Base-by-base conservation (phyloP, 2,329 filamentous ascomycete species). In the Colletotrichum musae region DNA sequence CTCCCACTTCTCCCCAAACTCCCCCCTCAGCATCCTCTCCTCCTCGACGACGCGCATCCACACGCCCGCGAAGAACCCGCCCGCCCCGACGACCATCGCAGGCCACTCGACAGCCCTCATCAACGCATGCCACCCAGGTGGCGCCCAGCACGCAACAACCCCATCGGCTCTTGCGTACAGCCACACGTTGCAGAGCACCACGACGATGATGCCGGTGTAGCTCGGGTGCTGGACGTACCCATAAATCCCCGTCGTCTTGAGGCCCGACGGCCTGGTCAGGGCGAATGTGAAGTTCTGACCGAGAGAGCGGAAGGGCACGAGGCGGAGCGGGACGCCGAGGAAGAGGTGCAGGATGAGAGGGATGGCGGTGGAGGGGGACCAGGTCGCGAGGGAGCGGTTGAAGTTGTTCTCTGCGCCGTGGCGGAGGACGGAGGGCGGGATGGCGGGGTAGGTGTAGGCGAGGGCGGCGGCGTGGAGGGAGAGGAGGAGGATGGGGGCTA, bases 261-360 rank as follows among this genome's bases (percentile, higher is more conserved):
- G 75, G 1, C 75, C 72, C 65, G 84, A 80, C 1, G 87, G 87
- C 59, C 78, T 73, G 0, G 82, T 76, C 2, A 89, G 81, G 2
- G 80, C 78, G 71, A 88, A 89, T 0, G 87, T 89, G 72, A 89
- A 89, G 65, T 86, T 82, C 10, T 75, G 78, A 1, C 87, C 87
- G 0, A 89, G 79, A 0, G 80, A 75, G 0, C 77, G 75, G 71
- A 83, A 88, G 0, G 86, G 81, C 0, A 77, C 63, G 12, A 80
- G 66, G 6, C 79, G 79, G 5, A 80, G 72, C 26, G 77, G 75
- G 39, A 70, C 36, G 56, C 69, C 69, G 58, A 24, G 50, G 61
- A 81, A 52, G 62, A 67, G 32, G 18, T 81, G 75, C 0, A 81
- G 69, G 0, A 73, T 74, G 7, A 83, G 57, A 2, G 81, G 81